phyloP scores from a whole-genome alignment of 345 rosid species.

The Syzygium aromaticum region DNA sequence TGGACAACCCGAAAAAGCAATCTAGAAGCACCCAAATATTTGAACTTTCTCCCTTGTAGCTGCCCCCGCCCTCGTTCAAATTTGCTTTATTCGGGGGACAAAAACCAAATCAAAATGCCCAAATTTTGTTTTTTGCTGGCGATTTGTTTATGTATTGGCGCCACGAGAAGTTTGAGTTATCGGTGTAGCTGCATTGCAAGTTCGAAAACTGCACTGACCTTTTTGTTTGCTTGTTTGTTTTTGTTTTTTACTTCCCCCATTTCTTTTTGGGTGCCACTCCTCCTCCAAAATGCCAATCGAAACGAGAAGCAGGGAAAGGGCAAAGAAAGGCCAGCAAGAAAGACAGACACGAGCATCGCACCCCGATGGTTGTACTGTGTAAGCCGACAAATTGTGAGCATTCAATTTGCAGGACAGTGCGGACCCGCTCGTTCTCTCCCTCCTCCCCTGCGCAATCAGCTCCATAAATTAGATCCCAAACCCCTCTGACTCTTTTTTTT shows the following conservation, averaged over 20 bases:
- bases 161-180: background rate
- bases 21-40: background rate
- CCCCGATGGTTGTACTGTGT: background rate
- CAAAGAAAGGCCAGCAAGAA: background rate
- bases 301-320: background rate
- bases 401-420: background rate
- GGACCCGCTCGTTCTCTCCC: background rate
- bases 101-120: background rate
- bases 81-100: background rate
- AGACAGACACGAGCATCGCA: background rate
- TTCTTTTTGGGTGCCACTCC: background rate
- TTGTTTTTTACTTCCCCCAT: background rate
- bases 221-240: background rate
- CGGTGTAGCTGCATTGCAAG: background rate
- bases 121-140: background rate
- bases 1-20: background rate
- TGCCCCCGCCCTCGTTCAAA: background rate
- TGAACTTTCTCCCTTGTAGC: background rate
- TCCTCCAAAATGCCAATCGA: background rate
- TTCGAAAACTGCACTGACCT: background rate
- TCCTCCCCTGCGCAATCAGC: background rate
- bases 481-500: background rate
- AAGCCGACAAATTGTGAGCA: background rate
- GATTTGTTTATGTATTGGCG: background rate
- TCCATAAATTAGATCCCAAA: background rate